These are phyloP conservation scores for Cucurbita pepo DNA, from an alignment of 306 rosid genomes.

Conservation along the genomic window DNA sequence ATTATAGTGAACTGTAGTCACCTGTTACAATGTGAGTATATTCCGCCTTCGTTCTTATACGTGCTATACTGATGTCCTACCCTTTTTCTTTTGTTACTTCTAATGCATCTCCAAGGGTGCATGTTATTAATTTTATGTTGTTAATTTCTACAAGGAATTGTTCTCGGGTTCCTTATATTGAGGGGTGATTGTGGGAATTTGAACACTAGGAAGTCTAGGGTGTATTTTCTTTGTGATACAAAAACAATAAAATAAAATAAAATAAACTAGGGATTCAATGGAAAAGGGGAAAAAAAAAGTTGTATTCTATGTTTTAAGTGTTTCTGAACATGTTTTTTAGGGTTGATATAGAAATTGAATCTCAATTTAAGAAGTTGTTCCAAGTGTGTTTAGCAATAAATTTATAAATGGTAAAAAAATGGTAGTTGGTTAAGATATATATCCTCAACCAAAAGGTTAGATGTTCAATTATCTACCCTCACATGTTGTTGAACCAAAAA, in stretches of 20 bases:
- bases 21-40: constrained; percentile 34
- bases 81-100: not conserved
- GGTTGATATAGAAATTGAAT: not conserved
- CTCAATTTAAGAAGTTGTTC: not conserved
- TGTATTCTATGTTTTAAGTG: not conserved
- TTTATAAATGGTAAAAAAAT: not conserved
- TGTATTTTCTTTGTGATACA: not conserved
- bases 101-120: not conserved
- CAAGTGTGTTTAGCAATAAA: not conserved
- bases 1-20: constrained; percentile 84
- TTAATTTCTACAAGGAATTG: not conserved
- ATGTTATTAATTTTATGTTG: not conserved
- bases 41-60: not conserved
- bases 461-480: not conserved
- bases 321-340: not conserved
- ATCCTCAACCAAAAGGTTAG: too few species aligned
- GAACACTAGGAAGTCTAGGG: not conserved
- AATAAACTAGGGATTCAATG: not conserved
- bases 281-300: not conserved
- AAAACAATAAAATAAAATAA: not conserved
- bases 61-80: not conserved
- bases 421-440: not conserved
- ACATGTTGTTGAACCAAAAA: not conserved
- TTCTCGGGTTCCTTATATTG: not conserved
- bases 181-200: not conserved